These are phyloP conservation scores for Debaryomyces sp. DNA, from an alignment of 1,139 yeast species.

Conservation along the genomic window DNA sequence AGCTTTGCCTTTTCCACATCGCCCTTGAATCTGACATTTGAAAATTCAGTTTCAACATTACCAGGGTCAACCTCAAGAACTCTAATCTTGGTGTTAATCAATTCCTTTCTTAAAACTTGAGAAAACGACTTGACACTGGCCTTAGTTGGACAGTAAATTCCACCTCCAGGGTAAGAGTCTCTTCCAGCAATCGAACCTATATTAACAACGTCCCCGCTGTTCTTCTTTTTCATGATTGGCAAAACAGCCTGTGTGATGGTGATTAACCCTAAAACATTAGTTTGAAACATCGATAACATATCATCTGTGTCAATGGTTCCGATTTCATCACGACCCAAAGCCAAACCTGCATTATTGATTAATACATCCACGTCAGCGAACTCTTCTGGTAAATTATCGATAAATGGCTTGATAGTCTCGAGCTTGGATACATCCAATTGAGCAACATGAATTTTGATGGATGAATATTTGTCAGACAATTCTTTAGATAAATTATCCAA, in stretches of 20 bases:
- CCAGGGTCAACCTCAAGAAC: slow-evolving; percentile 89
- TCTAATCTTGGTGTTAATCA: slow-evolving; percentile 70
- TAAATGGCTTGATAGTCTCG: slow-evolving; percentile 35
- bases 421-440: slow-evolving; percentile 41
- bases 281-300: slow-evolving; percentile 41
- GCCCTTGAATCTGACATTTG: slow-evolving; percentile 74
- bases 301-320: slow-evolving; percentile 37
- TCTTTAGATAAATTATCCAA: slow-evolving; percentile 31
- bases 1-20: slow-evolving; percentile 68
- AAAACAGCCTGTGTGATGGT: slow-evolving; percentile 41
- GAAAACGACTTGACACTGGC: slow-evolving; percentile 80
- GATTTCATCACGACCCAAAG: slow-evolving; percentile 42
- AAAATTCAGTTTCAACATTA: slow-evolving; percentile 85
- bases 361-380: slow-evolving; percentile 43
- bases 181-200: slow-evolving; percentile 88
- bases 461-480: slow-evolving; percentile 27
- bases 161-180: slow-evolving; percentile 85
- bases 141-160: slow-evolving; percentile 88
- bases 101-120: slow-evolving; percentile 75
- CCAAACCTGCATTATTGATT: slow-evolving; percentile 48
- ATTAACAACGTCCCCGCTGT: slow-evolving; percentile 77
- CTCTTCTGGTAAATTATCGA: slow-evolving; percentile 33
- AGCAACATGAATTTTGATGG: slow-evolving; percentile 28
- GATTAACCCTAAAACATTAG: slow-evolving; percentile 46
- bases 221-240: slow-evolving; percentile 49